Base-by-base conservation (phyloP, 768 basidiomycete genomes). In the Serendipita sp. region DNA sequence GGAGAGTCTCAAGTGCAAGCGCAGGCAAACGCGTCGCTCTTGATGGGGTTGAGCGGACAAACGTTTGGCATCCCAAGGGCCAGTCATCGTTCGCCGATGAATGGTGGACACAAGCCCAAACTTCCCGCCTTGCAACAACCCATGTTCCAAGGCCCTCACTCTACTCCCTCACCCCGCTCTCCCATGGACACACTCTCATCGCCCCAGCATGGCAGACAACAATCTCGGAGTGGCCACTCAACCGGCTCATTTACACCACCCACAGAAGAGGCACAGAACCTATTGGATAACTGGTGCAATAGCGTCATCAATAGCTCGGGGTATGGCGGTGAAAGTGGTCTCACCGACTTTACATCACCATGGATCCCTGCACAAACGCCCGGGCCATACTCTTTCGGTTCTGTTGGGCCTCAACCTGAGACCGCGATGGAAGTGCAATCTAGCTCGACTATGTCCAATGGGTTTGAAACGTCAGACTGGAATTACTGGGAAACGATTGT, bases 251-350 rank as follows among this genome's bases (percentile, higher is more conserved):
- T 44, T 71, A 73, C 65, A 63, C 71, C 36, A 67, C 70, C 52
- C 66, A 73, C 34, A 67, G 70, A 45, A 55, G 69, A 34, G 4
- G 88, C 88, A 2, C 89, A 92, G 70, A 81, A 81, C 10, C 72
- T 92, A 64, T 75, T 92, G 53, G 88, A 92, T 71, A 86, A 90
- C 66, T 91, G 90, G 89, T 87, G 83, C 70, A 85, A 84, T 66
- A 83, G 84, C n/a, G 81, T 89, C 67, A 86, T 82, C 69, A 86
- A 84, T 65, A 79, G 83, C 10, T 78, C 80, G 1, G 78, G 33
- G 77, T 76, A 60, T 71, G 44, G 67, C 69, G 67, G 68, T 65
- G 31, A 66, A 65, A 44, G 58, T 63, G 55, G 23, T 36, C 48
- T 62, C 11, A 43, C 63, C 15, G 53, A 64, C 62, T 48, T 68